Percentiles rank a stretch among this genome's conserved stretches.
Conservation (phyloP, 192 early-diverging fungal species). For the Podila clonocystis region DNA sequence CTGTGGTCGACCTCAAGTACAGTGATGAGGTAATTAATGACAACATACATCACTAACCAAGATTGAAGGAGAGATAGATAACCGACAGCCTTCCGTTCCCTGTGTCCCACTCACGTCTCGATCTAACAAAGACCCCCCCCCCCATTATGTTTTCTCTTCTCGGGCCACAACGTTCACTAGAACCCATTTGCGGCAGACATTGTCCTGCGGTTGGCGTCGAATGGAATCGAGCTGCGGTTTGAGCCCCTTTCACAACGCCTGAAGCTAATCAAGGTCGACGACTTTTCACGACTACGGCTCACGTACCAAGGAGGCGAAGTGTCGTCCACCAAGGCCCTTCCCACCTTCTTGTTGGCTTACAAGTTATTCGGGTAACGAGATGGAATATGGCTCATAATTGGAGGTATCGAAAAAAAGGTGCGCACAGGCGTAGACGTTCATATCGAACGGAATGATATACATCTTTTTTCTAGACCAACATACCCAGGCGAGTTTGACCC, state of each 20-base stretch:
- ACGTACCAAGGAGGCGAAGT: slow-evolving; percentile 68
- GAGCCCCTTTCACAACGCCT: slow-evolving; percentile 67
- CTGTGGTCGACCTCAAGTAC: slow-evolving; percentile 72
- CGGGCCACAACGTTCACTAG: slow-evolving; percentile 10
- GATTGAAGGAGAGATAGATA: too few relatives aligned
- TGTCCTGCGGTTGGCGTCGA: slow-evolving; percentile 49
- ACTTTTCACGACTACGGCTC: slow-evolving; percentile 64
- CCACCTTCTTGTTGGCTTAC: slow-evolving; percentile 75
- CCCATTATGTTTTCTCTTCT: not conserved
- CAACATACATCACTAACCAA: not conserved
- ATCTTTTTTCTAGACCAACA: slow-evolving; percentile 55
- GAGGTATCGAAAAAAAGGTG: not conserved
- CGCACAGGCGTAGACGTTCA: not conserved
- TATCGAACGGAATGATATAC: not conserved
- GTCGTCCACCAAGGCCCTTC: slow-evolving; percentile 68
- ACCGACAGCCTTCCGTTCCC: not conserved
- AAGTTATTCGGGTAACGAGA: slow-evolving; percentile 71
- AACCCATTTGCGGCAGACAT: slow-evolving; percentile 55
- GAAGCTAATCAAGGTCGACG: slow-evolving; percentile 71
- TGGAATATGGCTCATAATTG: not conserved
- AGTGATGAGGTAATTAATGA: slow-evolving; percentile 64
- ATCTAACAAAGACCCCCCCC: not conserved
- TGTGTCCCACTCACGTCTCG: not conserved
- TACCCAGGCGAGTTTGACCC: slow-evolving; percentile 71
- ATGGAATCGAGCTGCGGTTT: slow-evolving; percentile 68